Evolutionary conservation across 2,329 filamentous ascomycete genomes (phyloP), one percentile per base, ranked within the genome.

Genomic region (Fusarium globosum): DNA sequence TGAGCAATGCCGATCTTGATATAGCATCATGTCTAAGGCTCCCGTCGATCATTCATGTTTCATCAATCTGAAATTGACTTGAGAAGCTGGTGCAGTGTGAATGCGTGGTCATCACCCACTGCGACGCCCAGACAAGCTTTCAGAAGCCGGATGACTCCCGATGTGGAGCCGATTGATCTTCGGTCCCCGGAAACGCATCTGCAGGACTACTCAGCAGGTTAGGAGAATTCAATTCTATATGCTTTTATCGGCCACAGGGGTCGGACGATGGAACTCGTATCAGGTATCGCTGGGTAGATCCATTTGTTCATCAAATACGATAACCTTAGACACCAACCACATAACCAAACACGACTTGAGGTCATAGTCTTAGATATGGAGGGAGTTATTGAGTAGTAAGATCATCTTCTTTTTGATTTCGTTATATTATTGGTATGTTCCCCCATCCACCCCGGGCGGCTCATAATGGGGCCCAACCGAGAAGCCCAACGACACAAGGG

Each of bases 321-420:
- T n/a, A 45, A 8, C 1, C 18, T 45, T 9, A 26, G 42, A 4
- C 11, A 20, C n/a, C 6, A 6, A 18, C 13, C 8, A 13, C 4
- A 45, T 26, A 2, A 13, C 7, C 42, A 45, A 45, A 14, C 23
- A 45, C 3, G 7, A 26, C 42, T 14, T 26, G 2, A 12, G n/a
- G 14, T 13, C 7, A 8, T 45, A 9, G 11, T 45, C 2, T 18
- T 14, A 20, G 9, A 45, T 45, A 45, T 20, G 6, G 7, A 4
- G 18, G 1, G 11, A 1, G 4, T 20, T 13, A 45, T 26, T 11
- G 4, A 9, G 3, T 9, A 45, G 4, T 5, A 13, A 45, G 4
- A 26, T 26, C 2, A 0, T 9, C 9, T 26, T 0, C 23, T 26
- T 45, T 45, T 45, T 13, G 0, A 1, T 45, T 45, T 8, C 42